phyloP scores from a whole-genome alignment of 1,284 basidiomycete genomes.

The Leccinum angustisporum region DNA sequence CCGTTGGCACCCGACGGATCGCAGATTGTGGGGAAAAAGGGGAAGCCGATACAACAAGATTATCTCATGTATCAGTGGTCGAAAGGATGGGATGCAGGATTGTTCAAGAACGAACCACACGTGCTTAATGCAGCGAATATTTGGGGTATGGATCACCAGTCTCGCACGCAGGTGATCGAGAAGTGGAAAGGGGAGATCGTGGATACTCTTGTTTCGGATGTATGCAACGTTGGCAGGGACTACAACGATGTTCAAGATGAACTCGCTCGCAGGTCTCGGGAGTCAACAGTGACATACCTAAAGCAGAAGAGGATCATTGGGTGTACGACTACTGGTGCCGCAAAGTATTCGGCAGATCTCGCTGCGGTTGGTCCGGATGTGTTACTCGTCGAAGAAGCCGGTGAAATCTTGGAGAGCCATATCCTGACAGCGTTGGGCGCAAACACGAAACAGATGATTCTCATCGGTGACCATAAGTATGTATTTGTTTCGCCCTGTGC shows the following conservation, averaged over 20 bases:
- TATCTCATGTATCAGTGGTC: slow-evolving; percentile 54
- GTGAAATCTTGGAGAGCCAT: slow-evolving; percentile 69
- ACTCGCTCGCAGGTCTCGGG: slow-evolving; percentile 39
- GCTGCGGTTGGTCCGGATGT: slow-evolving; percentile 47
- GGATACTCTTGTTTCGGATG: slow-evolving; percentile 35
- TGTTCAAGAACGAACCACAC: slow-evolving; percentile 33
- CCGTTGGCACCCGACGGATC: slow-evolving; percentile 44
- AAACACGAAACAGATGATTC: slow-evolving; percentile 51
- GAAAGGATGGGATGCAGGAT: slow-evolving; percentile 42
- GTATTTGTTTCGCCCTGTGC: slow-evolving; percentile 18
- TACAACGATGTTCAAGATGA: slow-evolving; percentile 45
- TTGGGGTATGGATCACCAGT: slow-evolving; percentile 44
- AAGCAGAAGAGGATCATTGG: slow-evolving; percentile 57
- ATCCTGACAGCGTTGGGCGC: slow-evolving; percentile 55
- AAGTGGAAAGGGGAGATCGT: slow-evolving; percentile 46
- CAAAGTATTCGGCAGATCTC: slow-evolving; percentile 53
- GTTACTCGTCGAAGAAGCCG: slow-evolving; percentile 66
- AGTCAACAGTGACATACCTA: slow-evolving; percentile 40
- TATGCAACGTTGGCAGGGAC: slow-evolving; percentile 38
- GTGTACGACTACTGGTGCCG: slow-evolving; percentile 67
- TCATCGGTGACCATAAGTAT: slow-evolving; percentile 72
- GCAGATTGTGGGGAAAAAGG: slow-evolving; percentile 41
- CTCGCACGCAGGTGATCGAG: slow-evolving; percentile 34
- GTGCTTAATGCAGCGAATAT: slow-evolving; percentile 33
- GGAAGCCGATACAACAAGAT: slow-evolving; percentile 29